Evolutionary conservation across 805 yeast genomes (phyloP).

Genomic region (Ogataea saltuana): DNA sequence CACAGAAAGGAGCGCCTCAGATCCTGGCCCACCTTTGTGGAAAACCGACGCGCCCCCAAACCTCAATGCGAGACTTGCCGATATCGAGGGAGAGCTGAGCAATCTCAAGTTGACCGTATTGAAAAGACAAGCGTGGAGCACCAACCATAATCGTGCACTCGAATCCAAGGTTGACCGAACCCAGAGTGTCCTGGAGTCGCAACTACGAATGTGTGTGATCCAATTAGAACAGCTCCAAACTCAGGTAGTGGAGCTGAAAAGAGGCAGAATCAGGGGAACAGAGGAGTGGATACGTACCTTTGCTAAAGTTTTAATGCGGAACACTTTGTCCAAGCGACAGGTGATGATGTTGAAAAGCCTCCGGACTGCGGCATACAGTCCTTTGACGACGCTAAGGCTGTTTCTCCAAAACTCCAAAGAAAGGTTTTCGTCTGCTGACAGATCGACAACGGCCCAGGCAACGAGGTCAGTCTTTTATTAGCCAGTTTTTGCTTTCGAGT

Average conservation of each 20-base stretch:
- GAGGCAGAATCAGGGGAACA: not conserved
- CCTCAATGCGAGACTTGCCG: conserved; percentile 10
- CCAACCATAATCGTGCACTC: conserved; percentile 13
- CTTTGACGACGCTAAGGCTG: not conserved
- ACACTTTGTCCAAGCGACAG: conserved; percentile 13
- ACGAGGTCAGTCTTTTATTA: no score
- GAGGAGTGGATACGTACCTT: conserved; percentile 6
- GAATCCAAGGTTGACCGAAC: conserved; percentile 10
- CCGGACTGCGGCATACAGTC: conserved; percentile 1
- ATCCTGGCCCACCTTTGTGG: no score
- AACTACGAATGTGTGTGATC: conserved; percentile 5
- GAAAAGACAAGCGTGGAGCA: conserved; percentile 14
- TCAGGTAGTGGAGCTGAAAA: conserved; percentile 4
- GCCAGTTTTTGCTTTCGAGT: no score
- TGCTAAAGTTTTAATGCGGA: conserved; percentile 10
- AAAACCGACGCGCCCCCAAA: conserved; percentile 9
- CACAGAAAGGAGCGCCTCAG: no score
- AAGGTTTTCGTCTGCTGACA: not conserved
- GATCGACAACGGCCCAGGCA: no score
- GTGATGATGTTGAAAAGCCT: conserved; percentile 7
- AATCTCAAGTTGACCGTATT: conserved; percentile 9
- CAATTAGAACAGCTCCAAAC: conserved; percentile 12
- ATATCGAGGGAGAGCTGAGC: conserved; percentile 16
- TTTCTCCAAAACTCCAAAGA: not conserved
- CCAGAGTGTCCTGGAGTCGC: conserved; percentile 12